These are phyloP conservation scores for Aspergillus incahuasiensis DNA, from an alignment of 495 filamentous ascomycete species.

Conservation along the genomic window DNA sequence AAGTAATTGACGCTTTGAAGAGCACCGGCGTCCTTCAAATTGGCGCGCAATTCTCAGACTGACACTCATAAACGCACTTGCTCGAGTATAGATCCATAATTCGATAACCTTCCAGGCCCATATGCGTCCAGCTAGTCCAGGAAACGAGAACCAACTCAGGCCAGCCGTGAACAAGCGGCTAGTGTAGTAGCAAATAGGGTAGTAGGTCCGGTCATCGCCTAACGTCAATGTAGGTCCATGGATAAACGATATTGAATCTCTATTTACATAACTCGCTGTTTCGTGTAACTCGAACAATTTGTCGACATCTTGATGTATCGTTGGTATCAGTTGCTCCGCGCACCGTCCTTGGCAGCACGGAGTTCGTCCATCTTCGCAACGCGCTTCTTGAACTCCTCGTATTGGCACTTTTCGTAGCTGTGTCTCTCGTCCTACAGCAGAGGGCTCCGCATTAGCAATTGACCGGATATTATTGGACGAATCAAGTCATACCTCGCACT, in stretches of 20 bases:
- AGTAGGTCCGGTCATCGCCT: constrained; percentile 19
- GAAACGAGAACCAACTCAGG: too few species aligned
- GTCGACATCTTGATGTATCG: constrained; percentile 12
- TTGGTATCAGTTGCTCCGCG: constrained; percentile 72
- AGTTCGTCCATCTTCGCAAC: constrained; percentile 98
- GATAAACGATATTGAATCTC: constrained; percentile 34
- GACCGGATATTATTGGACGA: neutral
- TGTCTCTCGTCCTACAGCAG: constrained; percentile 77
- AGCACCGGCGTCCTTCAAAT: too few species aligned
- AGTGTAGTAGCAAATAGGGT: constrained; percentile 2
- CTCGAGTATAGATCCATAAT: too few species aligned
- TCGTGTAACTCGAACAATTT: constrained; percentile 18
- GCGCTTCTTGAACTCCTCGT: constrained; percentile 96
- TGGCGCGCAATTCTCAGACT: too few species aligned
- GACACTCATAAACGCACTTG: too few species aligned
- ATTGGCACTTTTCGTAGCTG: constrained; percentile 98
- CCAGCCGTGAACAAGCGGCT: too few species aligned
- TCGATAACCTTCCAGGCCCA: too few species aligned
- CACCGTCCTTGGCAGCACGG: constrained; percentile 76
- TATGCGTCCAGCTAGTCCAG: too few species aligned
- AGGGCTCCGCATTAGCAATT: constrained; percentile 9
- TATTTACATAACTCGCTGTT: constrained; percentile 46
- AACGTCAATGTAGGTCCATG: constrained; percentile 40
- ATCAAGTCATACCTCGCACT: constrained; percentile 73
- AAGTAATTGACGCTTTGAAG: too few species aligned